These are phyloP conservation scores for Trichosporon coremiiforme DNA, from an alignment of 1,284 basidiomycete species.

Conservation along the genomic window DNA sequence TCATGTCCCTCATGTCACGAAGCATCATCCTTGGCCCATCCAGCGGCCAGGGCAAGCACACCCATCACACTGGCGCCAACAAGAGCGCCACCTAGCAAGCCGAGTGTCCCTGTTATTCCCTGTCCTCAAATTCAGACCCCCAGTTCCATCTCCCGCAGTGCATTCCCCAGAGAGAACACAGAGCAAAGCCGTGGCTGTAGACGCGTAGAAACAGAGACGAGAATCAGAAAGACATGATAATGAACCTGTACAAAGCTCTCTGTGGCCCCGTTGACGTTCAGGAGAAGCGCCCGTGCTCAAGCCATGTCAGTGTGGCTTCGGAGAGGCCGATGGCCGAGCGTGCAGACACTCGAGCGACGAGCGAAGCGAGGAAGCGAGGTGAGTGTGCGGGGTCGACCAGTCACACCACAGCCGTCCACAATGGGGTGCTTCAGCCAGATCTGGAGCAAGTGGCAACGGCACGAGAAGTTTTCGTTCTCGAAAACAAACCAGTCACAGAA, in stretches of 20 bases:
- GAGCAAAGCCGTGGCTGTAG: not conserved
- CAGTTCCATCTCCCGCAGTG: not conserved
- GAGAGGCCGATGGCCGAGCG: not conserved
- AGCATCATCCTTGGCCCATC: not conserved
- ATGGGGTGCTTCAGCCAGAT: not conserved
- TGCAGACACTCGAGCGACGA: too few relatives aligned
- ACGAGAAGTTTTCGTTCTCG: not conserved
- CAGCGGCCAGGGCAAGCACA: not conserved
- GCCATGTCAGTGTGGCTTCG: not conserved
- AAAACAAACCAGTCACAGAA: not conserved
- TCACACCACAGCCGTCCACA: not conserved
- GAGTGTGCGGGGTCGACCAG: not conserved
- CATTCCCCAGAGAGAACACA: slow-evolving; percentile 2
- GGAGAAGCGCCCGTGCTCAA: not conserved
- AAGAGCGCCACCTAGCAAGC: too few relatives aligned
- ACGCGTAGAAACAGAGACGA: not conserved
- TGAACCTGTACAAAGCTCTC: not conserved
- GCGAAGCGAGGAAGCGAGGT: too few relatives aligned
- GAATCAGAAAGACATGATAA: not conserved
- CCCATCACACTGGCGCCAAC: not conserved
- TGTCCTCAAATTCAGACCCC: not conserved
- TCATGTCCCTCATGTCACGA: not conserved
- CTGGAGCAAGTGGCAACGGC: not conserved
- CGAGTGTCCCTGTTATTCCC: not conserved
- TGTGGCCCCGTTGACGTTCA: not conserved